phyloP scores from a whole-genome alignment of 2,329 filamentous ascomycete genomes.

The Microdochium nivale region DNA sequence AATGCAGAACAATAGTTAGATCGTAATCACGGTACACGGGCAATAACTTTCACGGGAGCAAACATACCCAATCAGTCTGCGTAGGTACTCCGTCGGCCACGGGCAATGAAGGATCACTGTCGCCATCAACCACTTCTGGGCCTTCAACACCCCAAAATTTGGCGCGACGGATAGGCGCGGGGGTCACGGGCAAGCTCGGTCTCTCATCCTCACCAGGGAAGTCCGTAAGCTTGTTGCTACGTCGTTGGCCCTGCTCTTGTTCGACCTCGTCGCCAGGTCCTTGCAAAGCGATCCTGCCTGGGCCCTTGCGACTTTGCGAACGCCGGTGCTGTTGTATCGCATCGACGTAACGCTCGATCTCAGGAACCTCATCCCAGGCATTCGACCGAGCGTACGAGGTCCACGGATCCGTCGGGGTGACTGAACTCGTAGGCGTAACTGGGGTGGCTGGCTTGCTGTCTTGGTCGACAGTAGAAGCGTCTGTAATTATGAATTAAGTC shows the following conservation, averaged over 20 bases:
- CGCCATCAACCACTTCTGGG: slow-evolving; percentile 35
- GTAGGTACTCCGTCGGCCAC: slow-evolving; percentile 74
- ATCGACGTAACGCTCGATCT: slow-evolving; percentile 82
- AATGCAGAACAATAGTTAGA: slow-evolving; percentile 42
- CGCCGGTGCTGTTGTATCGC: slow-evolving; percentile 56
- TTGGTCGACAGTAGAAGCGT: slow-evolving; percentile 23
- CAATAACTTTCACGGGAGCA: slow-evolving; percentile 42
- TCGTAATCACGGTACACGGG: slow-evolving; percentile 46
- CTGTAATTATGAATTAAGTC: slow-evolving; percentile 26
- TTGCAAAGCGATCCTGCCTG: slow-evolving; percentile 14
- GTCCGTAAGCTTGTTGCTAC: slow-evolving; percentile 66
- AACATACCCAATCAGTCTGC: slow-evolving; percentile 94
- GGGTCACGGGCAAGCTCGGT: slow-evolving; percentile 84
- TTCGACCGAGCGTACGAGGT: slow-evolving; percentile 67
- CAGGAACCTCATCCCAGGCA: slow-evolving; percentile 87
- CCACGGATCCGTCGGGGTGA: slow-evolving; percentile 54
- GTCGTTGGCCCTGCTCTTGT: slow-evolving; percentile 15
- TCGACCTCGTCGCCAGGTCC: slow-evolving; percentile 23
- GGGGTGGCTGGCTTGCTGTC: slow-evolving; percentile 37
- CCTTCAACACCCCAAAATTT: slow-evolving; percentile 55
- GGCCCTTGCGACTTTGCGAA: slow-evolving; percentile 20
- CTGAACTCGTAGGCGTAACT: slow-evolving; percentile 36
- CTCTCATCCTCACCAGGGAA: slow-evolving; percentile 78
- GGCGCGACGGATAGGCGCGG: slow-evolving; percentile 64
- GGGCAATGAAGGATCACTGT: slow-evolving; percentile 54